These are phyloP conservation scores for Blakeslea trispora DNA, from an alignment of 371 early-diverging fungal species.

Conservation along the genomic window DNA sequence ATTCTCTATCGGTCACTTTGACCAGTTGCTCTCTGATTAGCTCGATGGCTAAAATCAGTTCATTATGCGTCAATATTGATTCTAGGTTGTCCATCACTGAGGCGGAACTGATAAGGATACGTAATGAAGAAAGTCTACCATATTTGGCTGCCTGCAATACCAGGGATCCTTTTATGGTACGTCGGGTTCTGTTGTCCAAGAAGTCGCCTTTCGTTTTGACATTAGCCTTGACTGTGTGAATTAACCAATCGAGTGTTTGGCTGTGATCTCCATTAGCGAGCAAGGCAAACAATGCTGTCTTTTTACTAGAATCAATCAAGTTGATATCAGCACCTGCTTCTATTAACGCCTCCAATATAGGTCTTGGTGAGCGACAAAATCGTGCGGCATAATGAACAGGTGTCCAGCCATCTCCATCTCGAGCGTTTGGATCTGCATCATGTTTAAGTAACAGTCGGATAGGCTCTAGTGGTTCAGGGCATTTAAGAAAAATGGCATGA, in stretches of 20 bases:
- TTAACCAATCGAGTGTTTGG: slow-evolving; percentile 22
- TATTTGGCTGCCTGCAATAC: slow-evolving; percentile 36
- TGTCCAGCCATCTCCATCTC: slow-evolving; percentile 72
- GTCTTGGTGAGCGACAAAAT: slow-evolving; percentile 40
- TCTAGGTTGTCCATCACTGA: slow-evolving; percentile 18
- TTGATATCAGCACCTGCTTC: slow-evolving; percentile 52
- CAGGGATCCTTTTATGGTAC: slow-evolving; percentile 20
- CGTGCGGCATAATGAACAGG: slow-evolving; percentile 69
- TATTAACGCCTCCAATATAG: slow-evolving; percentile 17
- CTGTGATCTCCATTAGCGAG: slow-evolving; percentile 36
- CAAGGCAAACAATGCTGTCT: slow-evolving; percentile 31
- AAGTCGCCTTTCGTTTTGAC: slow-evolving; percentile 26
- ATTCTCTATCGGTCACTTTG: slow-evolving; percentile 9
- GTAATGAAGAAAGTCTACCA: slow-evolving; percentile 18
- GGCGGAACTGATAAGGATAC: slow-evolving; percentile 16
- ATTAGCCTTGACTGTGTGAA: slow-evolving; percentile 22
- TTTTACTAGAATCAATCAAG: slow-evolving; percentile 24
- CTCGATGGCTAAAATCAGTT: slow-evolving; percentile 16
- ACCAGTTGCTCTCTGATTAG: slow-evolving; percentile 18
- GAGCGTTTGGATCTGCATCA: slow-evolving; percentile 53
- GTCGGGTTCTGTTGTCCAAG: slow-evolving; percentile 15
- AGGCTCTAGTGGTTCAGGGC: slow-evolving; percentile 45
- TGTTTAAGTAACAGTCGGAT: slow-evolving; percentile 29
- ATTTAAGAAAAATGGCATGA: slow-evolving; percentile 39
- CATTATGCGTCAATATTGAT: slow-evolving; percentile 8